Percentiles rank a stretch among this genome's conserved stretches.
Evolutionary conservation across 805 yeast genomes (phyloP).

Genomic region (Starmerella apicola): DNA sequence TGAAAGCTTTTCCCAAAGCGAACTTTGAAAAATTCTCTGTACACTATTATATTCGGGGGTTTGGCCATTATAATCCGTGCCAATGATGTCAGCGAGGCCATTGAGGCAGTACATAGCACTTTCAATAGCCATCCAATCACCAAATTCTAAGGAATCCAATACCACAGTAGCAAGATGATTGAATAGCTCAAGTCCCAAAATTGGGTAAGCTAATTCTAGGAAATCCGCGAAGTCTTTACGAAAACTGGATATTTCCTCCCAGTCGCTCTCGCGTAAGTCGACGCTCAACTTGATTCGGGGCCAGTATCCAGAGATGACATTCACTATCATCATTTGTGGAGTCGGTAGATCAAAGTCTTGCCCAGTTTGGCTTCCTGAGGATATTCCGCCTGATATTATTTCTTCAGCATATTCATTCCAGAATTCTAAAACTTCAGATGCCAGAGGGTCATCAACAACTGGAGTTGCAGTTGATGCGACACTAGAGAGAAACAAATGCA

Average conservation of each 20-base stretch:
- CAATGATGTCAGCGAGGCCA: constrained; percentile 43
- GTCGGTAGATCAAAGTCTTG: too few relatives aligned
- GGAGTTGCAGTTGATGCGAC: constrained; percentile 14
- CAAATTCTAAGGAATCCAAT: constrained; percentile 6
- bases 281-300: constrained; percentile 40
- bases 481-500: constrained; percentile 13
- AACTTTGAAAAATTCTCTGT: constrained; percentile 24
- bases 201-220: constrained; percentile 55
- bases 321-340: constrained; percentile 22
- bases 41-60: constrained; percentile 25
- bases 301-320: constrained; percentile 54
- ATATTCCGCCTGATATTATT: constrained; percentile 23
- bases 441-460: constrained; percentile 24
- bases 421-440: constrained; percentile 25
- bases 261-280: constrained; percentile 16
- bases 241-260: constrained; percentile 53
- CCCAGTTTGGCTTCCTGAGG: constrained; percentile 17
- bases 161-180: constrained; percentile 29
- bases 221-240: constrained; percentile 68
- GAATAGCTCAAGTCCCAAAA: constrained; percentile 44
- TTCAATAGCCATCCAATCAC: constrained; percentile 38
- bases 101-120: constrained; percentile 48
- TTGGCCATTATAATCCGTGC: constrained; percentile 18
- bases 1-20: constrained; percentile 24
- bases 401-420: constrained; percentile 28